Base-by-base conservation (phyloP, 805 yeast genomes). In the Alloascoidea africana region DNA sequence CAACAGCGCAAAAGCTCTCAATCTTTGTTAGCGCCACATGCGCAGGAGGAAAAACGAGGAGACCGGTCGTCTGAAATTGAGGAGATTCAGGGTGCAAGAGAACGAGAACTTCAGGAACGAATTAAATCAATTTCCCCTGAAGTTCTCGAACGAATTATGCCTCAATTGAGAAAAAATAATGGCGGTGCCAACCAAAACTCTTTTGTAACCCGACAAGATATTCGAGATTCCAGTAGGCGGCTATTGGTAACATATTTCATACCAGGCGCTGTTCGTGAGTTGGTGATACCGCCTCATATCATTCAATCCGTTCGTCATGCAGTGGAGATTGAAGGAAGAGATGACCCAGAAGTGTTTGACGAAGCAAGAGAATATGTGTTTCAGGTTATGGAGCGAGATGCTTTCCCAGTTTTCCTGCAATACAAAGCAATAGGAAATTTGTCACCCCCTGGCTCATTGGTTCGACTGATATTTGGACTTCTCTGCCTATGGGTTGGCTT, bases 271-370 rank as follows among this genome's bases (percentile, higher is more conserved):
- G 80, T 76, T 43, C 79, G 83, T 45, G 76, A 72, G 46, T 61
- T 89, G 18, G 61, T 64, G 14, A 63, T 91, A 34, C 96, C 98
- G 0, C 66, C 68, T 8, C 66, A 71, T 13, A 66, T 86, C 46
- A 68, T 79, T 35, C 56, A 69, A 18, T 65, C 66, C 27, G 70
- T 85, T 16, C 59, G 76, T 23, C 64, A 68, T 36, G 72, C 84
- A 18, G 70, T 86, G 30, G 84, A 78, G 50, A 61, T 66, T 2
- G 82, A 84, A 39, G 86, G 86, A 5, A 70, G 96, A 46, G 94
- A 86, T 56, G 96, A 87, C 53, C 96, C 96, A 0, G 94, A 80
- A 44, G 77, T 89, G 11, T 91, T 89, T 58, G 87, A 82, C 46
- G 79, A 73, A 39, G 80, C 93, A 2, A 73, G 85, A 46, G 73